Base-by-base conservation (phyloP, 129 eudicot species). In the Chrysanthemum makinoi region DNA sequence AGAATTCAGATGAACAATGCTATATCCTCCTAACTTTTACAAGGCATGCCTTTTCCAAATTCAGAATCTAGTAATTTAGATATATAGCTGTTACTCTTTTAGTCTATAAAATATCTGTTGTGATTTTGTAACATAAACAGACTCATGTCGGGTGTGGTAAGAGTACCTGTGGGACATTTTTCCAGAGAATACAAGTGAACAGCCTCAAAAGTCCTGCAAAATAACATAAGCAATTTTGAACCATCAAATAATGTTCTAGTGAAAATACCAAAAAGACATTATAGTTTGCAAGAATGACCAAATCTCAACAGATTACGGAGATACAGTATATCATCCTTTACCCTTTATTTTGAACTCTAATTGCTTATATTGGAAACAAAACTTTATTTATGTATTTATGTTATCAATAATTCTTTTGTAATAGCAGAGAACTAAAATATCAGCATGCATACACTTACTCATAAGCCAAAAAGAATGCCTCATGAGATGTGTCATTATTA, bases 401-500 rank as follows among this genome's bases (percentile, higher is more conserved):
- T 14, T 8, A 15, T 20, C 12, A 22, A 59, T 17, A 7, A 6
- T 30, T 24, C 26, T 39, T 57, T 24, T 56, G 6, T 17, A 7
- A 8, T 5, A 5, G 17, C 22, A 18, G 10, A 61, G 28, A 69
- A 50, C 14, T 24, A 53, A 17, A 22, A 14, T 44, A 43, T 4
- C 11, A 47, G 26, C 4, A 67, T 14, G 35, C 16, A 11, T n/a
- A 66, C 46, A 66, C 94, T 79, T 86, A 89, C 98, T 83, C 80
- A 89, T 85, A 14, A 79, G 73, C 68, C 73, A 7, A 26, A 68
- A 69, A 0, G 95, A 85, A 70, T 94, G 80, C 52, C 75, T 72
- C 74, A 90, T 76, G 75, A 94, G 99, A 75, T 90, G 84, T 72
- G 99, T 94, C 96, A 85, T 87, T 47, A 94, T 94, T 48, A 94